phyloP scores from a whole-genome alignment of 2,329 filamentous ascomycete species.

The Endocalyx cinctus region DNA sequence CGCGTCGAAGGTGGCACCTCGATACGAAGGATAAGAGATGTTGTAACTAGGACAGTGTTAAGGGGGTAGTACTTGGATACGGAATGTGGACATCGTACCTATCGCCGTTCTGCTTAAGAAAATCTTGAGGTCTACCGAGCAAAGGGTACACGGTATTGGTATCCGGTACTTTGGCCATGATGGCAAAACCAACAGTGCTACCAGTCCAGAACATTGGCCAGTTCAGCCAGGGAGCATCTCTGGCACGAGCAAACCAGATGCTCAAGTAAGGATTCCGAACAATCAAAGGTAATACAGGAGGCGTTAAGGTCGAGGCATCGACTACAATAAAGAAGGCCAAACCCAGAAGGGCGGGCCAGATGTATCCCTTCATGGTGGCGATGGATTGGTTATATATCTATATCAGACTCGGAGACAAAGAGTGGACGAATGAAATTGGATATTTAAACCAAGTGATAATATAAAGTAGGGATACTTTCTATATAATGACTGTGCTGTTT shows the following conservation, averaged over 20 bases:
- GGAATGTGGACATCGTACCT: constrained; percentile 7
- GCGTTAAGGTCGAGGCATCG: constrained; percentile 48
- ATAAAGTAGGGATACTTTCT: no score
- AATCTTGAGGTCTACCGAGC: constrained; percentile 48
- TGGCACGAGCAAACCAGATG: constrained; percentile 60
- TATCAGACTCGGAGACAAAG: no score
- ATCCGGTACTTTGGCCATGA: constrained; percentile 42
- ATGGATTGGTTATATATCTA: no score
- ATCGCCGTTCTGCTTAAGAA: constrained; percentile 25
- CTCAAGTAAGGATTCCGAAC: constrained; percentile 59
- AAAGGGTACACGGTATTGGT: constrained; percentile 43
- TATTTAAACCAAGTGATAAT: no score
- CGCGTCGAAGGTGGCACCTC: constrained; percentile 43
- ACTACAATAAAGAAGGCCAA: constrained; percentile 32
- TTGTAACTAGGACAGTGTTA: constrained; percentile 26
- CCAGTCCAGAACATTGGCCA: constrained; percentile 88
- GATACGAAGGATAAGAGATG: constrained; percentile 37
- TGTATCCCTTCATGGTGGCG: constrained; percentile 22
- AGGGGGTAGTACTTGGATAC: neutral
- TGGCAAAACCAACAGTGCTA: constrained; percentile 40
- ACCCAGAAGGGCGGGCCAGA: constrained; percentile 26
- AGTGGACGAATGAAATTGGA: no score
- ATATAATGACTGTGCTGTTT: no score
- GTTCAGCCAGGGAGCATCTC: constrained; percentile 70
- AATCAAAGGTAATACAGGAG: constrained; percentile 52